Evolutionary conservation across 176 grass and related monocot genomes (phyloP), one percentile per base, ranked within the genome.

Genomic region (Aegilops tauschii): DNA sequence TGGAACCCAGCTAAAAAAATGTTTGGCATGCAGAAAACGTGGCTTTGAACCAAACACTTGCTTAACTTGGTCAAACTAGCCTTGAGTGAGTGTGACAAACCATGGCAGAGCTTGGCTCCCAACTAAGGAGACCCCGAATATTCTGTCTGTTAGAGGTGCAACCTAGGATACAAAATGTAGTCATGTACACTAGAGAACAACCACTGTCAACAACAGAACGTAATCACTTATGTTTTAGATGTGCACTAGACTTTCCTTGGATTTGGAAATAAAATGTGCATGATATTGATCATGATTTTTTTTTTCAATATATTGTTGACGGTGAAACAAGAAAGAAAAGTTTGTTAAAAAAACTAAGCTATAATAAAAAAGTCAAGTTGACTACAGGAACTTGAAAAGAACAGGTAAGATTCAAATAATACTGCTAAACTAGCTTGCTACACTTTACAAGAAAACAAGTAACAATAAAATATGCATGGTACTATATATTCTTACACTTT

Each of bases 401-500:
- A 32, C 9, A 49, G 69, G 5, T 37, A 65, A 6, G 27, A 18
- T 68, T 56, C 73, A 76, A 28, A 82, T 5, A 75, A 17, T 40
- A 74, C 8, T 73, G 25, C 30, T 76, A 65, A 29, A 76, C 62
- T 17, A 35, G 52, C 13, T 77, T 59, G 34, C 61, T 71, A 78
- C 63, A 69, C 47, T 89, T 81, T 45, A 35, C 25, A 42, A 67
- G 18, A 89, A 87, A 80, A 61, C 18, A 80, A 76, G 73, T 32
- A 77, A 77, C 49, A 17, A 77, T 56, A 56, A 77, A 77, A 77
- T 56, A 21, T 56, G 18, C 14, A 76, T 39, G 10, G 29, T 49
- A 52, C 52, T 73, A 49, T 12, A 69, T 61, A 84, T 77, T 50
- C 95, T 95, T 95, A 98, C 95, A 98, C 95, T 95, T 98, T 88